phyloP scores from a whole-genome alignment of 768 basidiomycete genomes.

The Leccinellum albellum region DNA sequence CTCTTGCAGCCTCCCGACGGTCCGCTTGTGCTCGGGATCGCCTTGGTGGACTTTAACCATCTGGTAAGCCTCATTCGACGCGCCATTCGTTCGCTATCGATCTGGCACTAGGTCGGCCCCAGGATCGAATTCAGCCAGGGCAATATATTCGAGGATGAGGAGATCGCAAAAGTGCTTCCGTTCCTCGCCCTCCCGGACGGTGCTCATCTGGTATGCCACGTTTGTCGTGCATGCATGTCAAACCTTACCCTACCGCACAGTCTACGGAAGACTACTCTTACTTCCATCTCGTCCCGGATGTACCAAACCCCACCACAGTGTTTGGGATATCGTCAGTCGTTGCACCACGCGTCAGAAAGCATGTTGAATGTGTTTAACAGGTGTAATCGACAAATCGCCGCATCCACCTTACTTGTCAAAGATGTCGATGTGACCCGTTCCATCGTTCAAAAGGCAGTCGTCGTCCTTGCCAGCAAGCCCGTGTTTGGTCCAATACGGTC shows the following conservation, averaged over 20 bases:
- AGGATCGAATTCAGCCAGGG: conserved; percentile 82
- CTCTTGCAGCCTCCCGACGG: conserved; percentile 53
- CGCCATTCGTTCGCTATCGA: conserved; percentile 11
- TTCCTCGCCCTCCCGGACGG: conserved; percentile 97
- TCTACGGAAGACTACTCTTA: conserved; percentile 87
- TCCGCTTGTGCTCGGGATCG: conserved; percentile 78
- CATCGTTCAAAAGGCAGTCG: conserved; percentile 96
- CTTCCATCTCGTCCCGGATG: conserved; percentile 82
- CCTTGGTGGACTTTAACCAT: conserved; percentile 94
- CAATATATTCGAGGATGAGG: conserved; percentile 79
- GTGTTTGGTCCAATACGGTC: conserved; percentile 93
- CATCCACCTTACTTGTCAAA: conserved; percentile 73
- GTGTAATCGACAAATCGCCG: conserved; percentile 92
- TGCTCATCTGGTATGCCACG: conserved; percentile 71
- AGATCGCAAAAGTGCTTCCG: conserved; percentile 80
- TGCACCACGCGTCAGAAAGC: neutral
- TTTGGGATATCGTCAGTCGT: conserved; percentile 86
- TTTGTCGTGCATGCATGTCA: conserved; percentile 2
- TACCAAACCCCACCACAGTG: conserved; percentile 70
- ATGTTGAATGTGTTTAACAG: conserved; percentile 35
- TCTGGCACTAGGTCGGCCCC: conserved; percentile 70
- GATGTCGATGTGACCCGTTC: conserved; percentile 87
- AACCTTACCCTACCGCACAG: conserved; percentile 9
- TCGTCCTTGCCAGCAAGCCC: conserved; percentile 86
- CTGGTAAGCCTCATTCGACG: conserved; percentile 48